Conservation (phyloP, 2,329 filamentous ascomycete species). For the Colletotrichum endophyticum region DNA sequence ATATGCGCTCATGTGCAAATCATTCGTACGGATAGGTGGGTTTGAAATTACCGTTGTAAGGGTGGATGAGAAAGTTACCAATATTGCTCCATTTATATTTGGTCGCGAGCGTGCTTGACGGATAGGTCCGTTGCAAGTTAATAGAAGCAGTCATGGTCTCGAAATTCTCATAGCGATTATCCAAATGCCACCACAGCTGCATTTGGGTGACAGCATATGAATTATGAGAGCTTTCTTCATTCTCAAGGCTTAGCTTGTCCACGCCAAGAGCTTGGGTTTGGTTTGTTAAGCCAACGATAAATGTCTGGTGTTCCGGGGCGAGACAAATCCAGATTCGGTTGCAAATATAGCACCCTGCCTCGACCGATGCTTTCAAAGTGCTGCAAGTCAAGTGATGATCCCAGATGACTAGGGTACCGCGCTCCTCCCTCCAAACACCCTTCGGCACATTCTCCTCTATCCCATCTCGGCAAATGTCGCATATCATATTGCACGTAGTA, state of each 20-base stretch:
- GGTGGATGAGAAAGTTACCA: not conserved
- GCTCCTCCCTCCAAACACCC: no score
- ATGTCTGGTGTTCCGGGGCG: not conserved
- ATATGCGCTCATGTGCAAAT: not conserved
- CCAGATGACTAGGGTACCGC: not conserved
- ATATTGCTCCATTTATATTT: not conserved
- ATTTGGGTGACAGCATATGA: not conserved
- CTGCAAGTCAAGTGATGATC: not conserved
- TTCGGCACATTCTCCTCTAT: not conserved
- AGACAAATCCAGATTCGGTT: not conserved
- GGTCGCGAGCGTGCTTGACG: not conserved
- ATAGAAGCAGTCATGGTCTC: not conserved
- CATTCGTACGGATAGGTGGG: no score
- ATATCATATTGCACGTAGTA: not conserved
- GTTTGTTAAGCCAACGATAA: rapidly evolving
- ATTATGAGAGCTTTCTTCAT: not conserved
- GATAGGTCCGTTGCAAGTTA: not conserved
- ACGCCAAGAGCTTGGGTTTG: no score
- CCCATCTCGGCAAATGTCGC: not conserved
- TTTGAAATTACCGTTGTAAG: not conserved
- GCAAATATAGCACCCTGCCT: not conserved
- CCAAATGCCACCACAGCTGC: not conserved
- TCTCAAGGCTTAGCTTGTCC: not conserved
- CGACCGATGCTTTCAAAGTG: not conserved
- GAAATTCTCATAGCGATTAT: not conserved